phyloP scores from a whole-genome alignment of 139 green algal genomes.

The Diplosphaera chodatii region DNA sequence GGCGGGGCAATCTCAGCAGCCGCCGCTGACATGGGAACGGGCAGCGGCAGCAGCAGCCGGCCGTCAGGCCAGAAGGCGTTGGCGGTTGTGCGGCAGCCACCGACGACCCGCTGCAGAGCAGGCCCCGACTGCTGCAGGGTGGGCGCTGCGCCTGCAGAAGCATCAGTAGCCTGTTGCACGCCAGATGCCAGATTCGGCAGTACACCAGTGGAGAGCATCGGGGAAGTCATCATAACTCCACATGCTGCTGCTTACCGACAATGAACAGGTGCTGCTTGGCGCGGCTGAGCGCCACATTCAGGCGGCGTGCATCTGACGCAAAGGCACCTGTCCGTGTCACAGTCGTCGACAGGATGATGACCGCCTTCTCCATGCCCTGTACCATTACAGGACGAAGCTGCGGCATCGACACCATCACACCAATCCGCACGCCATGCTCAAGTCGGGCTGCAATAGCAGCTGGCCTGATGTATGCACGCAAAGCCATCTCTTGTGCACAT shows the following conservation, averaged over 20 bases:
- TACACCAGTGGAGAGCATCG: no score
- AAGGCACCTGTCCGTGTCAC: slow-evolving; percentile 35
- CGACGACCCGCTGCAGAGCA: slow-evolving; percentile 31
- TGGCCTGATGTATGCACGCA: neutral
- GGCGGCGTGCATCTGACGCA: slow-evolving; percentile 33
- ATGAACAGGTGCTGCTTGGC: slow-evolving; percentile 59
- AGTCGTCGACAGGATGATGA: slow-evolving; percentile 73
- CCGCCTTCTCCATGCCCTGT: slow-evolving; percentile 72
- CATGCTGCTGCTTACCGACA: no score
- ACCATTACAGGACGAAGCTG: neutral
- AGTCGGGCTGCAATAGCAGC: neutral
- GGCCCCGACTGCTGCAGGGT: slow-evolving; percentile 28
- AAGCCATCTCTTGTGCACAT: no score
- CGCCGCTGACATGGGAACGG: no score
- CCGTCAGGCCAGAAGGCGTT: neutral
- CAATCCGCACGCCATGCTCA: neutral
- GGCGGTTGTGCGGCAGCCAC: neutral
- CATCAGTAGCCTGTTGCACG: no score
- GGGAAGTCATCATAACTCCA: no score
- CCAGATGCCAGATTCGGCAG: no score
- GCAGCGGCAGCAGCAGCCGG: slow-evolving; percentile 4
- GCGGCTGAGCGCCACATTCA: slow-evolving; percentile 79
- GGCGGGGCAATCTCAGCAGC: no score
- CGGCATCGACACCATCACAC: neutral
- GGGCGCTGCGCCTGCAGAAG: slow-evolving; percentile 9